phyloP scores from a whole-genome alignment of 202 grass and related monocot genomes.

The Schoenoplectus tabernaemontani region DNA sequence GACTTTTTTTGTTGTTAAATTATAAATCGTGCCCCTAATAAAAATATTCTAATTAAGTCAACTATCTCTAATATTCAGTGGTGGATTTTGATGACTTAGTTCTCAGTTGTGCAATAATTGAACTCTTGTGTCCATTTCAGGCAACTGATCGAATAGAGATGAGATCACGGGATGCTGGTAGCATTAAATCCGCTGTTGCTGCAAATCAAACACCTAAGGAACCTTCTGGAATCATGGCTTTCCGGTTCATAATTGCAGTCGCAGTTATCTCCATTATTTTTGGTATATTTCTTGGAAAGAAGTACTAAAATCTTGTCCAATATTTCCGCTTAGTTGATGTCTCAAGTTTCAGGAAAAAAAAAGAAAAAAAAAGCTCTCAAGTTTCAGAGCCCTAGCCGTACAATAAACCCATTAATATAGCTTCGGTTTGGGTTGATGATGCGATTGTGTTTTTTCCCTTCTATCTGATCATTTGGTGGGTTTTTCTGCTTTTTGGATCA shows the following conservation, averaged over 20 bases:
- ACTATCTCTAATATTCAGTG: too few species aligned
- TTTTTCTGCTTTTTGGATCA: slow-evolving; percentile 64
- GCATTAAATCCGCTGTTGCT: slow-evolving; percentile 17
- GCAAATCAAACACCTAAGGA: slow-evolving; percentile 32
- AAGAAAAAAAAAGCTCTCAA: background rate
- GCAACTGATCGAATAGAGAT: slow-evolving; percentile 29
- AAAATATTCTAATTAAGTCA: too few species aligned
- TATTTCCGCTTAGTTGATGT: slow-evolving; percentile 13
- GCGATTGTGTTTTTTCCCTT: background rate
- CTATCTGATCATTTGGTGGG: slow-evolving; percentile 5
- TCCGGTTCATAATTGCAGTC: slow-evolving; percentile 86
- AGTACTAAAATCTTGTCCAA: slow-evolving; percentile 43
- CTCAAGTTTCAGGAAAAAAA: background rate
- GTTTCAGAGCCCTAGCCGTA: background rate
- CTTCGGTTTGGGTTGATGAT: background rate
- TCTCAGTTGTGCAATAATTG: background rate
- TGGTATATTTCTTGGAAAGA: slow-evolving; percentile 85
- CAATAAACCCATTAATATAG: slow-evolving; percentile 3
- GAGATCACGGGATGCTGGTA: slow-evolving; percentile 49
- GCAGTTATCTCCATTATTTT: slow-evolving; percentile 63
- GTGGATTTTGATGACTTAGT: too few species aligned
- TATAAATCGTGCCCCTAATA: too few species aligned
- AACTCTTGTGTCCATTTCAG: slow-evolving; percentile 37
- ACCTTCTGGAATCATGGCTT: slow-evolving; percentile 81
- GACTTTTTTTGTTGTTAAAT: too few species aligned